These are phyloP conservation scores for Seminavis robusta DNA, from an alignment of 108 stramenopile genomes.

Conservation along the genomic window DNA sequence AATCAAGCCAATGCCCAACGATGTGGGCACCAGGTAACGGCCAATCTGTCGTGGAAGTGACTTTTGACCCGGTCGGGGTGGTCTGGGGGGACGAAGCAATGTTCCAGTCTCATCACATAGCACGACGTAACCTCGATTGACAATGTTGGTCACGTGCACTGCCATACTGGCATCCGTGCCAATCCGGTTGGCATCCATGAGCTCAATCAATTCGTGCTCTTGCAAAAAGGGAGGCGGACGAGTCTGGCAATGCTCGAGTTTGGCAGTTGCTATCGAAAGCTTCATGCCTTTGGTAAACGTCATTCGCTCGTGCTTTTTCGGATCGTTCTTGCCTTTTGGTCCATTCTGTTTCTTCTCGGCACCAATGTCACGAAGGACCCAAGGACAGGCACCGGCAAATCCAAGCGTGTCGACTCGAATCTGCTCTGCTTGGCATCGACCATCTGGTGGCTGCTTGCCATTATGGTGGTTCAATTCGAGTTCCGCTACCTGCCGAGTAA, in stretches of 20 bases:
- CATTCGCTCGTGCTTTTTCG: background rate
- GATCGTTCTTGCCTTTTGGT: too few species aligned
- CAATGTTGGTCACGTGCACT: slow-evolving; percentile 30
- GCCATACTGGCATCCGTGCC: slow-evolving; percentile 62
- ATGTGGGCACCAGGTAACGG: slow-evolving; percentile 26
- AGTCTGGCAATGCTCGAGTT: slow-evolving; percentile 12
- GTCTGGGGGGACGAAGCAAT: slow-evolving; percentile 12
- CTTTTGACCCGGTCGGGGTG: slow-evolving; percentile 20
- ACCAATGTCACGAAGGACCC: slow-evolving; percentile 29
- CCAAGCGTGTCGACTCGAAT: slow-evolving; percentile 29
- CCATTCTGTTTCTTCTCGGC: slow-evolving; percentile 2
- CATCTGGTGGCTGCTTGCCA: background rate
- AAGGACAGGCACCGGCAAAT: slow-evolving; percentile 24
- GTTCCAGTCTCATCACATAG: slow-evolving; percentile 23
- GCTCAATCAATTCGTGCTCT: slow-evolving; percentile 25
- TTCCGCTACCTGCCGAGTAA: slow-evolving; percentile 6
- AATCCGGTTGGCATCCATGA: slow-evolving; percentile 54
- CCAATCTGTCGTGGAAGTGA: slow-evolving; percentile 27
- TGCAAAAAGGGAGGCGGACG: slow-evolving; percentile 27
- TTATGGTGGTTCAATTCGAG: background rate
- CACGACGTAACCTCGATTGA: slow-evolving; percentile 27
- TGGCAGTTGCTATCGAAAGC: slow-evolving; percentile 4
- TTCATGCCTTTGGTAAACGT: slow-evolving; percentile 6
- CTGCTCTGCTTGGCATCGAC: slow-evolving; percentile 21
- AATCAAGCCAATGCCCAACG: slow-evolving; percentile 16